phyloP scores from a whole-genome alignment of 1,284 basidiomycete species.

The Earliella scabrosa region DNA sequence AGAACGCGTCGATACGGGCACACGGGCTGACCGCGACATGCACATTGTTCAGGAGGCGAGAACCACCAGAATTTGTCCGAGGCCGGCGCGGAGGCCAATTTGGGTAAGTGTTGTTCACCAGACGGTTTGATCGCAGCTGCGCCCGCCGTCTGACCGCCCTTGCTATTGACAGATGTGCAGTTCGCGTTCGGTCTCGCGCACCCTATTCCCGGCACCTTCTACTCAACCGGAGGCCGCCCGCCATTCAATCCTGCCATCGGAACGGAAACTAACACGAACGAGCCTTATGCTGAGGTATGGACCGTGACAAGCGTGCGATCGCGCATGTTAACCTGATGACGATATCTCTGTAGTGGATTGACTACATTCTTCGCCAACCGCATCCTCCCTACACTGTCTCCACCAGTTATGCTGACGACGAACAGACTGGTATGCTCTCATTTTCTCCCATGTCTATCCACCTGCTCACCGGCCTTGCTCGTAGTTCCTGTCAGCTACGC shows the following conservation, averaged over 20 bases:
- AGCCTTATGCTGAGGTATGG: conserved; percentile 65
- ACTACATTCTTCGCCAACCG: conserved; percentile 43
- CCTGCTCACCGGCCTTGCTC: not conserved
- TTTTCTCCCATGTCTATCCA: not conserved
- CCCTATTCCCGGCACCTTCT: conserved; percentile 55
- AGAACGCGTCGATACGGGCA: too few relatives aligned
- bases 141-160: not conserved
- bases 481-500: conserved; percentile 71
- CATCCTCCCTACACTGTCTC: conserved; percentile 61
- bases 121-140: not conserved
- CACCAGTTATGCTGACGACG: conserved; percentile 71
- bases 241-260: conserved; percentile 58
- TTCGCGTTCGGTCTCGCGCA: conserved; percentile 66
- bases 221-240: conserved; percentile 61
- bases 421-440: conserved; percentile 56
- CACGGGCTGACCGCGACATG: not conserved
- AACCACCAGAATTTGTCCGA: conserved; percentile 61
- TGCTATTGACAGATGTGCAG: conserved; percentile 53
- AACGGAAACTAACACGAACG: conserved; percentile 54
- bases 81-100: conserved; percentile 71
- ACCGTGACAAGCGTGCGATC: too few relatives aligned
- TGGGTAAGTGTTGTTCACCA: conserved; percentile 36
- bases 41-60: conserved; percentile 44
- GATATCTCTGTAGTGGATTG: conserved; percentile 54
- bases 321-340: conserved; percentile 9